Percentiles rank a stretch among this genome's conserved stretches.
phyloP scores from a whole-genome alignment of 2,329 filamentous ascomycete species.

The Elsinoe fawcettii region DNA sequence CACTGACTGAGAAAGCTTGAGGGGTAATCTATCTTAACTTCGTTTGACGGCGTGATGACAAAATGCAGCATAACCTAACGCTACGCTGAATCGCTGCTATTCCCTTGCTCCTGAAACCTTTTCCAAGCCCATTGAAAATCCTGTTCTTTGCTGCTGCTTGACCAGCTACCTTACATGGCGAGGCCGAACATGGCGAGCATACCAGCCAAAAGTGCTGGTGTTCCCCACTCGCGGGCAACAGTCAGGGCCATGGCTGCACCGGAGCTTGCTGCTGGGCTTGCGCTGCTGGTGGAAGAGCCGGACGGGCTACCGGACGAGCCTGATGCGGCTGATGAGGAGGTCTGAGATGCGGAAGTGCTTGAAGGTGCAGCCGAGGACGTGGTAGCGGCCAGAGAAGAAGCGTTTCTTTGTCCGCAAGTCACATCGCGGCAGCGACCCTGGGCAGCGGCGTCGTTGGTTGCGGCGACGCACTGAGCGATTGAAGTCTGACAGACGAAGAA shows the following conservation, averaged over 20 bases:
- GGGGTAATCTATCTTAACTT: constrained; percentile 13
- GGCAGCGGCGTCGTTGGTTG: constrained; percentile 32
- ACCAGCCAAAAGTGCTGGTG: constrained; percentile 45
- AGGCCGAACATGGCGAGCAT: constrained; percentile 51
- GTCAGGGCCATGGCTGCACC: constrained; percentile 41
- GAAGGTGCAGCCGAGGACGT: constrained; percentile 27
- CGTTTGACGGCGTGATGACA: constrained; percentile 8
- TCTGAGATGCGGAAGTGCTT: constrained; percentile 23
- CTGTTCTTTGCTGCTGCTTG: constrained; percentile 2
- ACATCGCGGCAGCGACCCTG: constrained; percentile 41
- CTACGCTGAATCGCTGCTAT: constrained; percentile 15
- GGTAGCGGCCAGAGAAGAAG: constrained; percentile 30
- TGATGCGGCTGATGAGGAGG: constrained; percentile 20
- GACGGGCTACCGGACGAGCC: constrained; percentile 19
- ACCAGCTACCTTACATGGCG: constrained; percentile 40
- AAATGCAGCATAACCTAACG: constrained; percentile 1
- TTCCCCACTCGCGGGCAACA: constrained; percentile 44
- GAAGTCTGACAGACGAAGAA: constrained; percentile 52
- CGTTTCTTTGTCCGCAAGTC: constrained; percentile 47
- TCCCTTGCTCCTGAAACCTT: constrained; percentile 16
- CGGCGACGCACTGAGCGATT: constrained; percentile 36
- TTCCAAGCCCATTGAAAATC: constrained; percentile 8
- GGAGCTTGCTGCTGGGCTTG: constrained; percentile 23
- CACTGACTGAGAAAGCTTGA: neutral
- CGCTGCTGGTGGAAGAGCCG: constrained; percentile 23